Conservation (phyloP, 805 yeast genomes). For the Zygotorulaspora chibaensis region DNA sequence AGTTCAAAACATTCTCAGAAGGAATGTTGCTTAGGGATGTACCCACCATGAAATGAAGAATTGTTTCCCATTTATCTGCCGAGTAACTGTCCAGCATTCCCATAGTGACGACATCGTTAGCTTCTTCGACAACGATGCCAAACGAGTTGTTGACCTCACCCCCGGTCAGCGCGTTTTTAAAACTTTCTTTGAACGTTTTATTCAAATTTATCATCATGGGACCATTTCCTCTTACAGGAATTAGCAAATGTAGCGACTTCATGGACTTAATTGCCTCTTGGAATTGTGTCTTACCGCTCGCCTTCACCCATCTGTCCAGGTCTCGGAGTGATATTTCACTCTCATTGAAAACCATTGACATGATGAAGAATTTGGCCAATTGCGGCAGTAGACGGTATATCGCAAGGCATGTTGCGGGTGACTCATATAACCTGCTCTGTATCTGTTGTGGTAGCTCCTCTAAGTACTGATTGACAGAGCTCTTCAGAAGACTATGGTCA, state of each 20-base stretch:
- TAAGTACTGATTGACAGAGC: constrained; percentile 80
- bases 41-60: constrained; percentile 96
- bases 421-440: constrained; percentile 74
- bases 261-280: constrained; percentile 77
- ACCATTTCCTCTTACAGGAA: constrained; percentile 33
- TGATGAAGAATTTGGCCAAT: constrained; percentile 80
- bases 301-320: constrained; percentile 71
- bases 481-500: constrained; percentile 44
- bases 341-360: constrained; percentile 82
- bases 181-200: constrained; percentile 66
- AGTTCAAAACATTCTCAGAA: constrained; percentile 72
- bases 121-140: constrained; percentile 62
- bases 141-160: constrained; percentile 63
- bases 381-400: constrained; percentile 87
- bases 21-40: constrained; percentile 69
- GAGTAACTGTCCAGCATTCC: constrained; percentile 75
- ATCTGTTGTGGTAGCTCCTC: constrained; percentile 86
- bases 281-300: constrained; percentile 48
- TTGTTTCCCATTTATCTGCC: constrained; percentile 86
- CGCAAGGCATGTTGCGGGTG: constrained; percentile 93
- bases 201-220: constrained; percentile 47
- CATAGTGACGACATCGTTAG: constrained; percentile 52
- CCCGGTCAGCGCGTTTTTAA: constrained; percentile 82
- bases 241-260: constrained; percentile 66
- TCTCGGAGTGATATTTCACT: constrained; percentile 63